Evolutionary conservation across 768 basidiomycete genomes (phyloP), one percentile per base, ranked within the genome.

Genomic region (Psilocybe cubensis): DNA sequence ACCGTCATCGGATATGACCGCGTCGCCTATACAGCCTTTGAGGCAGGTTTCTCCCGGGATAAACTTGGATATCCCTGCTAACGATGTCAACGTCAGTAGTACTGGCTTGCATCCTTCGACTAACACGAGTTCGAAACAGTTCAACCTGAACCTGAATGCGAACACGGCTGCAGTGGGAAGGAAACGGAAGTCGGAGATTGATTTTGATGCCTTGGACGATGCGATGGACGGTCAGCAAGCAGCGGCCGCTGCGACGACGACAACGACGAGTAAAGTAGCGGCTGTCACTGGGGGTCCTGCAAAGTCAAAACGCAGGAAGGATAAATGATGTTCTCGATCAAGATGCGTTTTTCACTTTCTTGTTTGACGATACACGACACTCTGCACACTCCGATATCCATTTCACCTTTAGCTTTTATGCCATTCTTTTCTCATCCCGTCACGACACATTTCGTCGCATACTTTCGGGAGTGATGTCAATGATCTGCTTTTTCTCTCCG

Each of bases 181-280:
- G n/a, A 79, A 79, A 60, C 70, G 79, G 48, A 80, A 80, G 65
- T 79, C 76, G 21, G 73, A 72, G 57, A 64, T 67, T 12, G 63
- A 61, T 42, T 41, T 66, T 56, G 55, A 60, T 1, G 41, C 43
- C 29, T 18, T 63, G 54, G 65, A n/a, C 38, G 58, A 56, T 48
- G 61, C 56, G 17, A 40, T 66, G 52, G 74, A 20, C 20, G 33
- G 10, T 7, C 47, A n/a, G 4, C 3, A 23, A 18, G 12, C 54
- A 11, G 17, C 29, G 11, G 24, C 24, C 0, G 14, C 40, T 12
- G 21, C 28, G 11, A 25, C 46, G 38, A 40, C 29, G 43, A 14
- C 43, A 4, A 29, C 17, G 25, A 44, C 33, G 31, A 33, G 14
- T 14, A 33, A 38, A n/a, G 14, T n/a, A 5, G 35, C 35, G 10